Conservation (phyloP, 306 rosid species). For the Quercus agrifolia region DNA sequence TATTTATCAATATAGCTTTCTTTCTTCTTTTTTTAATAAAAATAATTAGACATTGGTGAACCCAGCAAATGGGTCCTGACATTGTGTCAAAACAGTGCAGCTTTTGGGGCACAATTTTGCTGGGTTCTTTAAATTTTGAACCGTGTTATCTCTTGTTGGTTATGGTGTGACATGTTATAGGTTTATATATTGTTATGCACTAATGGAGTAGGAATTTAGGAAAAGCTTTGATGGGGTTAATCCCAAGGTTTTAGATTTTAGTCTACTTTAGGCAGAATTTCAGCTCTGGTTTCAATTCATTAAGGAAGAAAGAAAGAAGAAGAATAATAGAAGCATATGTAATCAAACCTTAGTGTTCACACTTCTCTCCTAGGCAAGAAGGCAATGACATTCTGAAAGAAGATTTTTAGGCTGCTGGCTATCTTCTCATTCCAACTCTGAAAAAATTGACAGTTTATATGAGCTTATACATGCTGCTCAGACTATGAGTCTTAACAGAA, state of each 20-base stretch:
- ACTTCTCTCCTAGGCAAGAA: not conserved
- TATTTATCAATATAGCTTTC: not conserved
- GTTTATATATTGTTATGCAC: not conserved
- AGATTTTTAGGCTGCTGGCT: not conserved
- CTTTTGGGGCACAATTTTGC: not conserved
- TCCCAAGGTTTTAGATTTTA: not conserved
- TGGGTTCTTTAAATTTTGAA: not conserved
- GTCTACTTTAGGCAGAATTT: not conserved
- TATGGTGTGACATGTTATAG: not conserved
- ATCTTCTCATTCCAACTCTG: not conserved
- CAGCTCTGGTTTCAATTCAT: not conserved
- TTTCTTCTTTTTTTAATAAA: not conserved
- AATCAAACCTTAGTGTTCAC: not conserved
- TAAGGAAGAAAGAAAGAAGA: not conserved
- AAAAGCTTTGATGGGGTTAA: not conserved
- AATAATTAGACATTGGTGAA: not conserved
- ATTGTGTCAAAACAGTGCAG: not conserved
- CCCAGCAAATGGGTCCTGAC: not conserved
- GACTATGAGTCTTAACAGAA: not conserved
- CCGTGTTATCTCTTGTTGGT: too few relatives aligned
- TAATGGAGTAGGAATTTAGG: not conserved
- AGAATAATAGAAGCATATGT: not conserved
- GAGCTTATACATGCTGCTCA: not conserved
- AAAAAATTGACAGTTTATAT: not conserved
- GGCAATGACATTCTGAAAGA: not conserved